These are phyloP conservation scores for Polymyxa betae DNA, from an alignment of 208 protist species.

Conservation along the genomic window DNA sequence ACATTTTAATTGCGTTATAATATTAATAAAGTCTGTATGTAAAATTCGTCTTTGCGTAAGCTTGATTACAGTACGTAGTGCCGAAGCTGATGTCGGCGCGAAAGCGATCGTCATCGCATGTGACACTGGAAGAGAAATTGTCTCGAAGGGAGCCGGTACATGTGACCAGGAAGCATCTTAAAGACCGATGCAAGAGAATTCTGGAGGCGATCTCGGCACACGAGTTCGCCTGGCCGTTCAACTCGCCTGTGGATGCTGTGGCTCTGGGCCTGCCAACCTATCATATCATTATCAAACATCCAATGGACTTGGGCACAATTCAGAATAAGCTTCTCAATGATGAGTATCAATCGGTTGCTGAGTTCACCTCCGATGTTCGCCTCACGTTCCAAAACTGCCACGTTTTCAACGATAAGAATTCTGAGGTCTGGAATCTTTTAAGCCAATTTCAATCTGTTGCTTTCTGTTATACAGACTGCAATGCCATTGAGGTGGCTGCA, in stretches of 20 bases:
- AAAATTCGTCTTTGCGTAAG: too few relatives aligned
- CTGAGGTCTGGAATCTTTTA: constrained; percentile 31
- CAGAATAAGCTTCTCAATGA: constrained; percentile 34
- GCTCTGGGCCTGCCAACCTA: constrained; percentile 34
- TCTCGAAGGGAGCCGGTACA: neutral
- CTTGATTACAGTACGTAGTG: too few relatives aligned
- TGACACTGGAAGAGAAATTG: constrained; percentile 52
- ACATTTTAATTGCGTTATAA: too few relatives aligned
- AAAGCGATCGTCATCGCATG: constrained; percentile 20
- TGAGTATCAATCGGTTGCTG: constrained; percentile 2
- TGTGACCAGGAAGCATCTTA: neutral
- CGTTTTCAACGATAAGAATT: constrained; percentile 41
- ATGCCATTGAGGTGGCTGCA: too few relatives aligned
- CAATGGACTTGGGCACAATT: constrained; percentile 36
- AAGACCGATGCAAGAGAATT: neutral
- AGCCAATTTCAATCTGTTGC: too few relatives aligned
- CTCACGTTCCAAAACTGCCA: constrained; percentile 46
- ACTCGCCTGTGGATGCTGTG: constrained; percentile 30
- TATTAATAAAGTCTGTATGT: too few relatives aligned
- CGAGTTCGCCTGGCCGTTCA: constrained; percentile 54
- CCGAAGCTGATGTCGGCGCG: constrained; percentile 46
- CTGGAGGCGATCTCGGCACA: constrained; percentile 21
- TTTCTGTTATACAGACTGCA: too few relatives aligned
- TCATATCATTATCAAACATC: constrained; percentile 50
- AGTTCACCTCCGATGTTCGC: constrained; percentile 38